Evolutionary conservation across 805 yeast species (phyloP).

Genomic region (Cyberlindnera maritima): DNA sequence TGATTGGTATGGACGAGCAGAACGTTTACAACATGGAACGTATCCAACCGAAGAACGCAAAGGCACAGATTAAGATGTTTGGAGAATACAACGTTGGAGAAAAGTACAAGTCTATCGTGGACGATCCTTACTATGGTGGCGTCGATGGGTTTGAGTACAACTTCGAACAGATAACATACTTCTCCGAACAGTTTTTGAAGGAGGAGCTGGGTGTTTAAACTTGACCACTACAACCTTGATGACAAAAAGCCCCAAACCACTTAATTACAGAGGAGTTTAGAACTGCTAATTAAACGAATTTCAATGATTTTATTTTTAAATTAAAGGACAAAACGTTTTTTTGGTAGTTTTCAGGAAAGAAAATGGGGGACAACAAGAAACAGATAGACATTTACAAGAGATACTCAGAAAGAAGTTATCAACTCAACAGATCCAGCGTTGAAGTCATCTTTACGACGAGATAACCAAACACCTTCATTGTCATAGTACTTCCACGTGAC

Average conservation of each 20-base stretch:
- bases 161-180: slow-evolving; percentile 71
- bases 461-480: slow-evolving; percentile 67
- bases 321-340: no score
- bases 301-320: no score
- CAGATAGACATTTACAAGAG: background rate
- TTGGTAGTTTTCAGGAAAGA: no score
- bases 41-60: slow-evolving; percentile 48
- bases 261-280: no score
- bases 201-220: slow-evolving; percentile 35
- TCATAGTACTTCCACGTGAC: slow-evolving; percentile 79
- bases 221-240: no score
- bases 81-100: slow-evolving; percentile 74
- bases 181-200: slow-evolving; percentile 66
- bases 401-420: slow-evolving; percentile 14
- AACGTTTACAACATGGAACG: slow-evolving; percentile 50
- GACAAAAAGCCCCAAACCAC: no score
- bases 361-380: no score
- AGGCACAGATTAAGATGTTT: slow-evolving; percentile 57
- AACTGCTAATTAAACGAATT: no score
- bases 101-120: slow-evolving; percentile 55
- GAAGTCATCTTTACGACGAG: slow-evolving; percentile 58
- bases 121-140: slow-evolving; percentile 94
- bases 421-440: slow-evolving; percentile 31
- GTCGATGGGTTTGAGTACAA: slow-evolving; percentile 76
- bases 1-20: slow-evolving; percentile 69